Conservation (phyloP, 306 rosid genomes). For the Begonia fuchsioides region DNA sequence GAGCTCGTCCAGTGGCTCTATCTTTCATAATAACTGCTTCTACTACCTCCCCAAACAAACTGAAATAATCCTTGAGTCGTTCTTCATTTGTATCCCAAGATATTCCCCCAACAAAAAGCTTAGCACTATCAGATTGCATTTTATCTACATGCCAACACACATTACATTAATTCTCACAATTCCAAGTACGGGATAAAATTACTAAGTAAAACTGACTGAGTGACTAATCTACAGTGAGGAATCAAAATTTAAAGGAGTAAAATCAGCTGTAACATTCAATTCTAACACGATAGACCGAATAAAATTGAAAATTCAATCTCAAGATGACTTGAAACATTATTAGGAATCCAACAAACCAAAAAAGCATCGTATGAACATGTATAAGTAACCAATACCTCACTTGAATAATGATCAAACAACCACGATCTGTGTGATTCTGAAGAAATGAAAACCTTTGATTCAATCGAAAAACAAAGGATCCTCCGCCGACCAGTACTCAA, state of each 20-base stretch:
- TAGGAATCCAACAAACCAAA: background rate
- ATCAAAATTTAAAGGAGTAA: background rate
- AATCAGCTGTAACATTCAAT: conserved; percentile 20
- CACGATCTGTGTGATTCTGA: background rate
- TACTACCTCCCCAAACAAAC: conserved; percentile 70
- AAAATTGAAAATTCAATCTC: background rate
- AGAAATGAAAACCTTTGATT: conserved; percentile 31
- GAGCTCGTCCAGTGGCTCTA: conserved; percentile 84
- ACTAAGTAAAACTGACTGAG: too few relatives aligned
- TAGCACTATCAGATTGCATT: conserved; percentile 86
- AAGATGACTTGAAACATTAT: background rate
- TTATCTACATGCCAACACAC: conserved; percentile 36
- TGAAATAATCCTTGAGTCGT: conserved; percentile 73
- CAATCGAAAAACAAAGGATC: conserved; percentile 49
- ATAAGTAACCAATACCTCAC: conserved; percentile 19
- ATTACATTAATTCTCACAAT: conserved; percentile 9
- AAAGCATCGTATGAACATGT: background rate
- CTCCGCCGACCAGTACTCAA: conserved; percentile 44
- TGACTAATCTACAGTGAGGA: too few relatives aligned
- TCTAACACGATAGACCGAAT: conserved; percentile 4
- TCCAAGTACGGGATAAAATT: conserved; percentile 2
- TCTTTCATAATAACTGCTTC: conserved; percentile 95
- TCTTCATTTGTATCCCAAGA: conserved; percentile 96
- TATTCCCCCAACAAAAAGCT: conserved; percentile 76
- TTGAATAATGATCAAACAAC: conserved; percentile 15